Percentiles rank a stretch among this genome's conserved stretches.
Conservation (phyloP, 2,329 filamentous ascomycete genomes). For the Rutstroemia sp. region DNA sequence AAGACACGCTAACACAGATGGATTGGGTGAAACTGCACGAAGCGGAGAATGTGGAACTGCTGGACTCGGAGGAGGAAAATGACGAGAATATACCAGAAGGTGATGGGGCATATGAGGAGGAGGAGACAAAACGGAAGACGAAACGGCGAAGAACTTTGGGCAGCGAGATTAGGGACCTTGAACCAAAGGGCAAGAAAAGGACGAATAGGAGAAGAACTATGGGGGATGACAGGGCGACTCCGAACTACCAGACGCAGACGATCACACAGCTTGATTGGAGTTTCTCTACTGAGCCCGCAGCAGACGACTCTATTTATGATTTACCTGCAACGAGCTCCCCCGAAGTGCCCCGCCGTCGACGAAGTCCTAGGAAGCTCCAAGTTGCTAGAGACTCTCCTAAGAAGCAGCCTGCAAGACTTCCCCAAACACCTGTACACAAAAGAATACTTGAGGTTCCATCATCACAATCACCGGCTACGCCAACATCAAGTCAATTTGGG, state of each 20-base stretch:
- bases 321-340: slow-evolving; percentile 14
- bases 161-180: background rate
- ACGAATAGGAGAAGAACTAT: slow-evolving; percentile 20
- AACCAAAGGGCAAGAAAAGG: background rate
- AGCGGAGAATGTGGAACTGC: background rate
- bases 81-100: slow-evolving; percentile 14
- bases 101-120: slow-evolving; percentile 14
- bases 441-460: slow-evolving; percentile 25
- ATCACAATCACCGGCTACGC: slow-evolving; percentile 29
- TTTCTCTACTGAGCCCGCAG: slow-evolving; percentile 1
- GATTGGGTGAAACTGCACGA: slow-evolving; percentile 15
- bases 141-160: slow-evolving; percentile 19
- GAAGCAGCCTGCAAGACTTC: slow-evolving; percentile 16
- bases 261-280: slow-evolving; percentile 23
- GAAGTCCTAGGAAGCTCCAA: background rate
- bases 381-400: slow-evolving; percentile 1
- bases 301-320: slow-evolving; percentile 16
- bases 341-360: background rate
- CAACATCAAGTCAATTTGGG: slow-evolving; percentile 20
- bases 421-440: slow-evolving; percentile 22
- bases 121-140: slow-evolving; percentile 13
- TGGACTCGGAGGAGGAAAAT: background rate
- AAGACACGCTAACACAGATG: slow-evolving; percentile 28
- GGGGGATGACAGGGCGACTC: slow-evolving; percentile 14
- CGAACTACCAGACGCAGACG: slow-evolving; percentile 24